Conservation (phyloP, 1,284 basidiomycete species). For the Heterobasidion occidentale region DNA sequence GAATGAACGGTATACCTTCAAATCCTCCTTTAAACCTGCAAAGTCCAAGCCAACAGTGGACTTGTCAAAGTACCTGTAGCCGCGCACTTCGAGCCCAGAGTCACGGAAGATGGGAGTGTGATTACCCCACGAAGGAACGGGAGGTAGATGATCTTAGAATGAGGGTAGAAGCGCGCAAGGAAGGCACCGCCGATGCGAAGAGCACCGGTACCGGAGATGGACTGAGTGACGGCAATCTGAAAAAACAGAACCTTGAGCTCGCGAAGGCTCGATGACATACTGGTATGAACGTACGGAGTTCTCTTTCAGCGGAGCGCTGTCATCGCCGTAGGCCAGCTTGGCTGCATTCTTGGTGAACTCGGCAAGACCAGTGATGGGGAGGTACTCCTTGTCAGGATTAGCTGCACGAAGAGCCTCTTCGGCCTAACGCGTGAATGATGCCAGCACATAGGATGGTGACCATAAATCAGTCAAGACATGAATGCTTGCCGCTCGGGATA, state of each 20-base stretch:
- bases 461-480: neutral
- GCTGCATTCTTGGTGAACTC: constrained; percentile 88
- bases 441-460: neutral
- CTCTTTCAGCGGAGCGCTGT: constrained; percentile 69
- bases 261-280: constrained; percentile 4
- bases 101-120: constrained; percentile 86
- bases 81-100: constrained; percentile 89
- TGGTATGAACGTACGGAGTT: constrained; percentile 52
- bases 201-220: constrained; percentile 97
- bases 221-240: constrained; percentile 88
- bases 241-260: constrained; percentile 2
- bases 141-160: constrained; percentile 87
- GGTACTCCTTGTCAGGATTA: constrained; percentile 93
- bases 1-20: constrained; percentile 46
- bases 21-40: constrained; percentile 82
- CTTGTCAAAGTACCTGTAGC: constrained; percentile 94
- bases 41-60: constrained; percentile 93
- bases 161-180: constrained; percentile 84
- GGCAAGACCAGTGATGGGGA: constrained; percentile 89
- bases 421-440: constrained; percentile 41
- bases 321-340: constrained; percentile 86
- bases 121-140: constrained; percentile 96
- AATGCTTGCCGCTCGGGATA: neutral
- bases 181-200: constrained; percentile 96
- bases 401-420: constrained; percentile 66